Conservation (phyloP, 345 rosid species). For the Eucalyptus lansdowneana region DNA sequence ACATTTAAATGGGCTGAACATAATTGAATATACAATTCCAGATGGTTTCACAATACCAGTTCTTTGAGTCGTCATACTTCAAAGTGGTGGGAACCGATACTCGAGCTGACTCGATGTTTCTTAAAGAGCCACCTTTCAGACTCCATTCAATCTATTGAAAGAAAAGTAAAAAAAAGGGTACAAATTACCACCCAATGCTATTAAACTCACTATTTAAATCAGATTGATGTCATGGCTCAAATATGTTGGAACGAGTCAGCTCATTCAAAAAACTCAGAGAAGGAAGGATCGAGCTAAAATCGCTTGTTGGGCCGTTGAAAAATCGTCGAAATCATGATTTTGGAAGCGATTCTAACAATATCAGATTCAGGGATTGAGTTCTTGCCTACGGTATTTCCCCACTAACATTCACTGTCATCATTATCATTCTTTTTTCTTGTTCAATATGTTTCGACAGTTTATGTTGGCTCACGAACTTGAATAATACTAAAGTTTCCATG, state of each 20-base stretch:
- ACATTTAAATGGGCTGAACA: neutral
- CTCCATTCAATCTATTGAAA: constrained; percentile 72
- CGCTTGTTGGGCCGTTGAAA: neutral
- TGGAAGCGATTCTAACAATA: neutral
- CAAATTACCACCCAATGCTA: neutral
- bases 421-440: neutral
- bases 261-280: neutral
- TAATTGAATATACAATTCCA: constrained; percentile 1
- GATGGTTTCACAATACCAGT: constrained; percentile 28
- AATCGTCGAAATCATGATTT: neutral
- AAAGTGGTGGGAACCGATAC: constrained; percentile 76
- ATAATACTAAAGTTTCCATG: neutral
- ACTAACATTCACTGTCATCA: neutral
- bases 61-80: constrained; percentile 61
- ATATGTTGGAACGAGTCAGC: neutral
- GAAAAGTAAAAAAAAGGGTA: neutral
- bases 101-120: constrained; percentile 92
- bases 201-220: neutral
- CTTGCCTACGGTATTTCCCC: neutral
- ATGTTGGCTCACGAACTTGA: neutral
- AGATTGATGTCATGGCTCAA: neutral
- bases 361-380: neutral
- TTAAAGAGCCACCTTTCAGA: constrained; percentile 72
- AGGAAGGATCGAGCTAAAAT: neutral
- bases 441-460: neutral